These are phyloP conservation scores for Kwoniella shandongensis DNA, from an alignment of 768 basidiomycete species.

Conservation along the genomic window DNA sequence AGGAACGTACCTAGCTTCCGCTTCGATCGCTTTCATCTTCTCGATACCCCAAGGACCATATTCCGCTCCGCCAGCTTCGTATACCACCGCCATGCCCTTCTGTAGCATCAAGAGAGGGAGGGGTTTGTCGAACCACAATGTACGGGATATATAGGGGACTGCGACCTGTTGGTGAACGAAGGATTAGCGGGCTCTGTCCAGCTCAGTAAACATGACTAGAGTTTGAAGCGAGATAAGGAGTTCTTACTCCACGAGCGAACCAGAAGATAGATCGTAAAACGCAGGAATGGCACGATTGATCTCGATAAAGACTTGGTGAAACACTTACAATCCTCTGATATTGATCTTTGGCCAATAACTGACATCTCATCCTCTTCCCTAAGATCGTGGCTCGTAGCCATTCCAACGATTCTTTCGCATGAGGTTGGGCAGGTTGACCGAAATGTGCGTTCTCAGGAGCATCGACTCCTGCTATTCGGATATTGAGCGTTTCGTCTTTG, in stretches of 20 bases:
- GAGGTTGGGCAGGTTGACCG: slow-evolving; percentile 74
- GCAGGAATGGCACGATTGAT: no score
- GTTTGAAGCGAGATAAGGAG: no score
- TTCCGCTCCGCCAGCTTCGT: slow-evolving; percentile 74
- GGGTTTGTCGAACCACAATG: slow-evolving; percentile 63
- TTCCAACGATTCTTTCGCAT: slow-evolving; percentile 67
- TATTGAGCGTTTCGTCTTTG: slow-evolving; percentile 76
- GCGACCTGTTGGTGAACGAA: slow-evolving; percentile 61
- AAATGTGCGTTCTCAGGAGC: slow-evolving; percentile 91
- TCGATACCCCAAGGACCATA: slow-evolving; percentile 72
- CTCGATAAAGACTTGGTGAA: neutral
- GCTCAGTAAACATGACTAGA: slow-evolving; percentile 9
- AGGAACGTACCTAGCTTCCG: slow-evolving; percentile 66
- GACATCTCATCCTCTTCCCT: slow-evolving; percentile 63
- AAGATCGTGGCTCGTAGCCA: slow-evolving; percentile 56
- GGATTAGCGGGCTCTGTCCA: no score
- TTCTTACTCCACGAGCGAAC: neutral
- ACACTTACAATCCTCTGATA: slow-evolving; percentile 73
- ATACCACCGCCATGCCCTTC: slow-evolving; percentile 73
- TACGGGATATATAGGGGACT: slow-evolving; percentile 61
- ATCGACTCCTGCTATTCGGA: slow-evolving; percentile 86
- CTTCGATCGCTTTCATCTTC: slow-evolving; percentile 64
- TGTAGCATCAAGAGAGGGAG: slow-evolving; percentile 70
- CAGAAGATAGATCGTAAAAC: neutral
- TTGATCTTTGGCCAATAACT: slow-evolving; percentile 74